Conservation (phyloP, 768 basidiomycete species). For the Naganishia onofrii region DNA sequence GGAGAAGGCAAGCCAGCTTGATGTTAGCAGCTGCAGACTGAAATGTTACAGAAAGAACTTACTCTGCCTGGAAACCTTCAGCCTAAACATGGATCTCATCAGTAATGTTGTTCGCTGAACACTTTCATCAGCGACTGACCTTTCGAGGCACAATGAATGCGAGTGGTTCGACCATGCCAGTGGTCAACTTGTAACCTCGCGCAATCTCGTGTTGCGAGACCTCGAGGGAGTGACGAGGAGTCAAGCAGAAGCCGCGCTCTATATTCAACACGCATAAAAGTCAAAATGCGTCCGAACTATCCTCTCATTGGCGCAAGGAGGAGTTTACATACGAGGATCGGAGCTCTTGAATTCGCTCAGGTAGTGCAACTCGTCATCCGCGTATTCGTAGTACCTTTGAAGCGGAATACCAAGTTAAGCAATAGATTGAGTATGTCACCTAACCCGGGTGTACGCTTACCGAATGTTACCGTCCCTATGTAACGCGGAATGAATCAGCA, state of each 20-base stretch:
- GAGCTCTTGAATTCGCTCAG: conserved; percentile 77
- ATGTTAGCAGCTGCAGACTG: not conserved
- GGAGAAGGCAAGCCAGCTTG: conserved; percentile 17
- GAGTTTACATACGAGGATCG: conserved; percentile 63
- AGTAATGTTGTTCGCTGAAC: not conserved
- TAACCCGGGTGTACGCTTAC: conserved; percentile 18
- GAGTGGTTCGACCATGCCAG: conserved; percentile 76
- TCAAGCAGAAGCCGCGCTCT: conserved; percentile 92
- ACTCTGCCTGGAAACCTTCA: conserved; percentile 90
- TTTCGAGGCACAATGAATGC: conserved; percentile 93
- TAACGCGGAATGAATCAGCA: not conserved
- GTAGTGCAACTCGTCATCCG: conserved; percentile 71
- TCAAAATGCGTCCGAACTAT: not conserved
- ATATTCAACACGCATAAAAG: not conserved
- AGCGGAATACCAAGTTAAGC: not conserved
- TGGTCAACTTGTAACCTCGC: conserved; percentile 82
- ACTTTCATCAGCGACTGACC: conserved; percentile 54
- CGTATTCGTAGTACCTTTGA: conserved; percentile 77
- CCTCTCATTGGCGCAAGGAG: not conserved
- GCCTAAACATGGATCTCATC: conserved; percentile 57
- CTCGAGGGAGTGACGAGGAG: conserved; percentile 84
- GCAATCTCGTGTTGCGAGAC: conserved; percentile 93
- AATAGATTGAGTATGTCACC: conserved; percentile 8
- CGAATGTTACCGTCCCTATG: conserved; percentile 89
- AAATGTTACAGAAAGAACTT: conserved; percentile 29